Conservation (phyloP, 768 basidiomycete genomes). For the Kwoniella sp. region DNA sequence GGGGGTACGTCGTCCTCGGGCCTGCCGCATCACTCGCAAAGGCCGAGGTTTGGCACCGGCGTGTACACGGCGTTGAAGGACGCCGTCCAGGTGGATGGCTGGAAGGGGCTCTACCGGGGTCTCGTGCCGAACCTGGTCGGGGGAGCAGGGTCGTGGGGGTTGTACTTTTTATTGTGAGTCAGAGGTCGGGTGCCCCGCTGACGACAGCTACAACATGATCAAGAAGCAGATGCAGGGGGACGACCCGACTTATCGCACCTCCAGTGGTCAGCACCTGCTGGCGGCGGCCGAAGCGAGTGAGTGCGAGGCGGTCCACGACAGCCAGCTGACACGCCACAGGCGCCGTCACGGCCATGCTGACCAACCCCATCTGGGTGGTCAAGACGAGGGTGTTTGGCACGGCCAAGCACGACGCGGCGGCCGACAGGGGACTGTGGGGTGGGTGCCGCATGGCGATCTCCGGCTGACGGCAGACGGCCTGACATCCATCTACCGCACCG, state of each 20-base stretch:
- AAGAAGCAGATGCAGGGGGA: constrained; percentile 67
- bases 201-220: constrained; percentile 81
- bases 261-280: constrained; percentile 73
- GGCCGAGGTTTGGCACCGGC: constrained; percentile 52
- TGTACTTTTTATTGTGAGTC: constrained; percentile 95
- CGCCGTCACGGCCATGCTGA: constrained; percentile 85
- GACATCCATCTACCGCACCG: constrained; percentile 62
- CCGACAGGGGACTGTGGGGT: constrained; percentile 80
- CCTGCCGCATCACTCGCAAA: constrained; percentile 15
- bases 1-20: constrained; percentile 6
- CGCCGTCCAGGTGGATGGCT: constrained; percentile 71
- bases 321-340: constrained; percentile 55
- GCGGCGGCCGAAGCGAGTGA: constrained; percentile 95
- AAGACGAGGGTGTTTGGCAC: constrained; percentile 96
- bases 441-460: constrained; percentile 38
- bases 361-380: constrained; percentile 97
- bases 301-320: constrained; percentile 51
- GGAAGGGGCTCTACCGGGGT: constrained; percentile 83
- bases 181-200: too few relatives aligned
- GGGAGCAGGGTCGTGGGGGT: constrained; percentile 92
- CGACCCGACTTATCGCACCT: constrained; percentile 63
- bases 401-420: constrained; percentile 59
- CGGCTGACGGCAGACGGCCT: constrained; percentile 60
- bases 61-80: constrained; percentile 70
- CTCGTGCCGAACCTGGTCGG: constrained; percentile 86